These are phyloP conservation scores for Malassezia yamatoensis DNA, from an alignment of 1,284 basidiomycete species.

Conservation along the genomic window DNA sequence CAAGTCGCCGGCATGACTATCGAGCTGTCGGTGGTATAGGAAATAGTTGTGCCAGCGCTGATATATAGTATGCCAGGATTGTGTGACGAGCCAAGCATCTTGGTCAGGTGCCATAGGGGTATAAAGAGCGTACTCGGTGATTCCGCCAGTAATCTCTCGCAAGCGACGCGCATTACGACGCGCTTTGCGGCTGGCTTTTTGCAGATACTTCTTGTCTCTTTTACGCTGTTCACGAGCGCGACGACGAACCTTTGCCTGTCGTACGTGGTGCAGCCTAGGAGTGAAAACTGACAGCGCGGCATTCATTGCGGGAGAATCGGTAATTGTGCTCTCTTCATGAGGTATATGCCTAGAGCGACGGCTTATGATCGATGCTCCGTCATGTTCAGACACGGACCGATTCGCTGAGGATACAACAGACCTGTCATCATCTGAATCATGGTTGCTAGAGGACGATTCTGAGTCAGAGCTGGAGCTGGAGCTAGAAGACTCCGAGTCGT, in stretches of 20 bases:
- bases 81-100: slow-evolving; percentile 19
- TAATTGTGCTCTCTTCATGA: not conserved
- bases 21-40: slow-evolving; percentile 32
- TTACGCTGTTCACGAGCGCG: not conserved
- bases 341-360: slow-evolving; percentile 4
- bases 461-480: slow-evolving; percentile 26
- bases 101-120: slow-evolving; percentile 28
- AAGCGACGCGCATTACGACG: slow-evolving; percentile 37
- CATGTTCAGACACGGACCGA: not conserved
- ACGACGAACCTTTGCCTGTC: not conserved
- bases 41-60: slow-evolving; percentile 35
- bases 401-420: not conserved
- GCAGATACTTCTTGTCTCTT: not conserved
- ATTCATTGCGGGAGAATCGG: not conserved
- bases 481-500: slow-evolving; percentile 12
- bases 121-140: slow-evolving; percentile 43
- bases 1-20: slow-evolving; percentile 35
- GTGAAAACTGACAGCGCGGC: slow-evolving; percentile 8
- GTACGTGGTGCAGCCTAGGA: slow-evolving; percentile 4
- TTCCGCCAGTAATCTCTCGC: slow-evolving; percentile 37
- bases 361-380: not conserved
- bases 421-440: slow-evolving; percentile 17
- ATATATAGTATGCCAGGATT: slow-evolving; percentile 25
- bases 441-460: slow-evolving; percentile 1
- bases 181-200: slow-evolving; percentile 36